Base-by-base conservation (phyloP, 371 early-diverging fungal species). In the Lichtheimia corymbifera region DNA sequence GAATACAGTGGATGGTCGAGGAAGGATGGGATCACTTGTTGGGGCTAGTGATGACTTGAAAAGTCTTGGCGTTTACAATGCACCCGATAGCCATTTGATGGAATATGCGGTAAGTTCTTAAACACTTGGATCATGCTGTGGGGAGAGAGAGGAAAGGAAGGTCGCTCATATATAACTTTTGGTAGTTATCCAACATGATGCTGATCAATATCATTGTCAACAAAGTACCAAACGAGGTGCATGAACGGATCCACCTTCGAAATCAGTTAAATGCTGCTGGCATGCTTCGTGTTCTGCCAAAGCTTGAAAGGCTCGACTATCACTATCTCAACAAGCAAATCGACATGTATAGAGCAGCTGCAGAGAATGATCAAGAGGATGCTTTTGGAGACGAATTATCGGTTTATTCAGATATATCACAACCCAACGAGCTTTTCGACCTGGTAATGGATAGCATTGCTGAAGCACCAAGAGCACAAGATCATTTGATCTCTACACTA, bases 221-320 rank as follows among this genome's bases (percentile, higher is more conserved):
- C 2, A 85, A 84, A 58, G 85, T 90, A 3, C 86, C 88, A 3
- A 77, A 85, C 35, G 88, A 90, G 40, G 80, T 89, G 7, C 87
- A 90, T 44, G 64, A 85, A 43, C 84, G 94, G 25, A 84, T 90
- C 49, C 88, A 92, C 61, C 74, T 92, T 55, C 77, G 94, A 52
- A 89, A 86, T 60, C 90, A 92, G 61, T 66, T 94, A 49, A 80
- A 85, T n/a, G 83, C 86, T 0, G 84, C 87, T 59, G 92, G 93
- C 0, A 59, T 93, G 43, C 67, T 64, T 12, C 63, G 65, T 4
- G 58, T 80, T 13, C 42, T 80, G 78, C 84, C 75, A 11, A 91
- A 91, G 77, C 73, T 93, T 63, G 79, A 86, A 58, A 59, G 54
- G 0, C 78, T 94, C 28, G 79, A 88, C 43, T 78, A 87, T 42